A percentile compares a stretch with the other conserved stretches of the same genome.
Evolutionary conservation across 2,329 filamentous ascomycete species (phyloP).

Genomic region (Ascochyta clinopodiicola): DNA sequence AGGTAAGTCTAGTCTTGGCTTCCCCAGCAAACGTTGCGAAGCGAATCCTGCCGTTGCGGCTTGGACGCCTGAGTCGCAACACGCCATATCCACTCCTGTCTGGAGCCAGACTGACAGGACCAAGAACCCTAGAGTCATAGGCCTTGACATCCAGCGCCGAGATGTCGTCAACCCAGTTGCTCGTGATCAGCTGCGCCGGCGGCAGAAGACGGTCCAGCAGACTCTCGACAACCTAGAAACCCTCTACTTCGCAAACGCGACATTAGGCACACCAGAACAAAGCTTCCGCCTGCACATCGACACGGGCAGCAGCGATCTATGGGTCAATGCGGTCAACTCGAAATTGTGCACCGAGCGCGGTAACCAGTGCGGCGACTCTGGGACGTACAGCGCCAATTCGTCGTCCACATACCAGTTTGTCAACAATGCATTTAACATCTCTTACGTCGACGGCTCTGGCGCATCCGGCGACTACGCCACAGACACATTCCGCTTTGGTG

Average conservation of each 20-base stretch:
- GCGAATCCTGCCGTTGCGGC: conserved; percentile 23
- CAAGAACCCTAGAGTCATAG: conserved; percentile 55
- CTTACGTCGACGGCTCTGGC: conserved; percentile 81
- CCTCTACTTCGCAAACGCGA: conserved; percentile 65
- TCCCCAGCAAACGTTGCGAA: conserved; percentile 19
- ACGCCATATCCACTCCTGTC: neutral
- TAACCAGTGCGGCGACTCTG: conserved; percentile 65
- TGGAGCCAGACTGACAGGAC: conserved; percentile 18
- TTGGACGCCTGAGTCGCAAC: conserved; percentile 1
- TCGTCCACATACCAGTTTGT: conserved; percentile 81
- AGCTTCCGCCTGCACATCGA: conserved; percentile 64
- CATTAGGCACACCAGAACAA: conserved; percentile 64
- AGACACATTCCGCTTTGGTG: conserved; percentile 71
- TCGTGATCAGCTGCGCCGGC: conserved; percentile 55
- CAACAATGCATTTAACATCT: conserved; percentile 81
- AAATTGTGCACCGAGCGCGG: conserved; percentile 60
- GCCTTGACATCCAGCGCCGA: conserved; percentile 59
- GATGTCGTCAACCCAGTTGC: conserved; percentile 54
- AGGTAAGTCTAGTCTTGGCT: conserved; percentile 45
- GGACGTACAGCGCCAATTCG: conserved; percentile 71
- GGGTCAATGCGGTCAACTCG: conserved; percentile 70
- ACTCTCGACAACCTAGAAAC: conserved; percentile 65
- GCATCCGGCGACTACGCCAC: conserved; percentile 80
- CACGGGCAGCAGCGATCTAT: conserved; percentile 69
- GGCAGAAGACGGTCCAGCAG: conserved; percentile 52